Conservation (phyloP, 352 stramenopile genomes). For the Pseudoperonospora humuli region DNA sequence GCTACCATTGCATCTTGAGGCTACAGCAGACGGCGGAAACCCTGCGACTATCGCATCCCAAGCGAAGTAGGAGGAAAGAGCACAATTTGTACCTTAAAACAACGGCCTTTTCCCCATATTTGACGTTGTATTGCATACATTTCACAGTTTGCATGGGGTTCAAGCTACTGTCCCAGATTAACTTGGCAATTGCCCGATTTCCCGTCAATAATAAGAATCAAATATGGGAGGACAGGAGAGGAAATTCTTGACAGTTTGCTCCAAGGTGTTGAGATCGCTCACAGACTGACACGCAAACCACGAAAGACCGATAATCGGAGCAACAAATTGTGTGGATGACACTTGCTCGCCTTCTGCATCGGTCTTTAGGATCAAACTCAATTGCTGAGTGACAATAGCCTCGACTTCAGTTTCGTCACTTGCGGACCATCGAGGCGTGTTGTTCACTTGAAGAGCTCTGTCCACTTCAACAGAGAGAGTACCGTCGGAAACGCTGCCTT, state of each 20-base stretch:
- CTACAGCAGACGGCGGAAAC: too few relatives aligned
- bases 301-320: neutral
- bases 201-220: too few relatives aligned
- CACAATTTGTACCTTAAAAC: too few relatives aligned
- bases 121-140: too few relatives aligned
- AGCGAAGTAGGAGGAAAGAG: too few relatives aligned
- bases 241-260: conserved; percentile 18
- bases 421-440: conserved; percentile 2
- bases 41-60: too few relatives aligned
- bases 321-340: neutral
- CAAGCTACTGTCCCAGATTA: too few relatives aligned
- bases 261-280: conserved; percentile 16
- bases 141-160: too few relatives aligned
- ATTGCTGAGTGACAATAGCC: conserved; percentile 5
- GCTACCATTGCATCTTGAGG: too few relatives aligned
- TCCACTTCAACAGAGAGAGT: conserved; percentile 3
- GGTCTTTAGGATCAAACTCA: conserved; percentile 3
- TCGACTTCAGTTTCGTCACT: conserved; percentile 7
- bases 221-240: conserved; percentile 1
- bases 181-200: too few relatives aligned
- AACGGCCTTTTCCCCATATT: too few relatives aligned
- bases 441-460: conserved; percentile 1
- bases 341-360: neutral
- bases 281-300: conserved; percentile 27
- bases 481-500: conserved; percentile 2